Conservation (phyloP, 23 red algal species). For the Cyanidiococcus yangmingshanensis region DNA sequence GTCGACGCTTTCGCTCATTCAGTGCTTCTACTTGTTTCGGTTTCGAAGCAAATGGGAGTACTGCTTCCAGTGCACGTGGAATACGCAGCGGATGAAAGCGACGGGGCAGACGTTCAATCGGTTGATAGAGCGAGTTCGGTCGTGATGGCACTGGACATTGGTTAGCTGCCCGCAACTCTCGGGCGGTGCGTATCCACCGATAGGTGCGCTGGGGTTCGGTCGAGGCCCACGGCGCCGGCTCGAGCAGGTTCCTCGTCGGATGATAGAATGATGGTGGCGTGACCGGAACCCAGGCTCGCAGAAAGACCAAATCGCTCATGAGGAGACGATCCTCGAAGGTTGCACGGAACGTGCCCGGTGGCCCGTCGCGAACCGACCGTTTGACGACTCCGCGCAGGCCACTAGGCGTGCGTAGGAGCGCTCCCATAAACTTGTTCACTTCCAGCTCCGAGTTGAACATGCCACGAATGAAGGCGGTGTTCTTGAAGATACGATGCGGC, state of each 20-base stretch:
- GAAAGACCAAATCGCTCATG: conserved; percentile 85
- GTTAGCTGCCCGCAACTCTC: conserved; percentile 65
- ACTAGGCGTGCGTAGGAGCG: conserved; percentile 62
- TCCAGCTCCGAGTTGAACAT: conserved; percentile 99
- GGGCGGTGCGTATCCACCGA: conserved; percentile 81
- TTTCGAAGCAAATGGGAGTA: conserved; percentile 68
- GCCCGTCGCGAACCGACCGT: conserved; percentile 59
- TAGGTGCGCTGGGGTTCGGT: conserved; percentile 10
- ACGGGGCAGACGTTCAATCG: conserved; percentile 39
- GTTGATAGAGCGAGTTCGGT: conserved; percentile 74
- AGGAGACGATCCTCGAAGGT: conserved; percentile 94
- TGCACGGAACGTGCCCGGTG: conserved; percentile 84
- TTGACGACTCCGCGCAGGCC: conserved; percentile 82
- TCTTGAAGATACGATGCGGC: conserved; percentile 70
- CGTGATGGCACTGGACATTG: conserved; percentile 50
- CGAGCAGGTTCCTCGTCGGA: conserved; percentile 52
- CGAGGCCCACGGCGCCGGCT: conserved; percentile 24
- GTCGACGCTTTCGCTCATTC: not conserved
- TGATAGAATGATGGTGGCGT: conserved; percentile 50
- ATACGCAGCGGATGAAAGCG: conserved; percentile 62
- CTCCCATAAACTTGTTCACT: conserved; percentile 86
- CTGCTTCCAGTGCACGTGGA: conserved; percentile 50
- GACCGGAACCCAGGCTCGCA: conserved; percentile 92
- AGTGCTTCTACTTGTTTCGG: conserved; percentile 13
- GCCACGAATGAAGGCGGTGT: conserved; percentile 90